Conservation (phyloP, 2,329 filamentous ascomycete genomes). For the Colletotrichum chlorophyti region DNA sequence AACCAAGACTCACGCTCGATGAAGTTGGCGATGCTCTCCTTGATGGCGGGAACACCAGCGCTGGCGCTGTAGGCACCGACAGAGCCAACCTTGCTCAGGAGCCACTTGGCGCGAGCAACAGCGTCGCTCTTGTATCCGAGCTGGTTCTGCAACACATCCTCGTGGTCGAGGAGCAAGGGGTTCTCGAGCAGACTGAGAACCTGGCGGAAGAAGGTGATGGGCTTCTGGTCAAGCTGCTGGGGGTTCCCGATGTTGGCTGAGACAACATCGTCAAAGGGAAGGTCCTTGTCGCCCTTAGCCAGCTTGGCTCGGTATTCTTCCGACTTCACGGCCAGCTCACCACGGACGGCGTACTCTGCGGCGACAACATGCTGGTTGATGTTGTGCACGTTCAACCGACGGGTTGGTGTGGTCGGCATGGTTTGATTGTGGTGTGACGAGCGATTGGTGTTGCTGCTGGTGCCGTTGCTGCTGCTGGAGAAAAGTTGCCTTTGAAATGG, state of each 20-base stretch:
- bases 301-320: slow-evolving; percentile 86
- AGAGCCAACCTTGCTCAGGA: slow-evolving; percentile 84
- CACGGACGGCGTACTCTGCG: slow-evolving; percentile 95
- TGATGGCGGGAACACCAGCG: slow-evolving; percentile 84
- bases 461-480: slow-evolving; percentile 23
- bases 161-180: slow-evolving; percentile 81
- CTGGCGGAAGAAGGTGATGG: slow-evolving; percentile 98
- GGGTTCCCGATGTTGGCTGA: slow-evolving; percentile 99
- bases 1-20: slow-evolving; percentile 73
- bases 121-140: slow-evolving; percentile 93
- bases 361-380: slow-evolving; percentile 90
- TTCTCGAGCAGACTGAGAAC: slow-evolving; percentile 94
- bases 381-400: slow-evolving; percentile 76
- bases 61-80: slow-evolving; percentile 97
- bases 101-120: slow-evolving; percentile 79
- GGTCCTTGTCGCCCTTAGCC: slow-evolving; percentile 59
- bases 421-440: slow-evolving; percentile 34
- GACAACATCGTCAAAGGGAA: slow-evolving; percentile 92
- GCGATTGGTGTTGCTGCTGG: slow-evolving; percentile 21
- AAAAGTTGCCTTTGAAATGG: slow-evolving; percentile 28
- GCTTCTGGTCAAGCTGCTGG: slow-evolving; percentile 98
- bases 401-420: slow-evolving; percentile 44
- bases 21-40: slow-evolving; percentile 89
- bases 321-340: slow-evolving; percentile 91
- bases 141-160: slow-evolving; percentile 75